Evolutionary conservation across 2,329 filamentous ascomycete species (phyloP).

Genomic region (Calonectria leucothoes): DNA sequence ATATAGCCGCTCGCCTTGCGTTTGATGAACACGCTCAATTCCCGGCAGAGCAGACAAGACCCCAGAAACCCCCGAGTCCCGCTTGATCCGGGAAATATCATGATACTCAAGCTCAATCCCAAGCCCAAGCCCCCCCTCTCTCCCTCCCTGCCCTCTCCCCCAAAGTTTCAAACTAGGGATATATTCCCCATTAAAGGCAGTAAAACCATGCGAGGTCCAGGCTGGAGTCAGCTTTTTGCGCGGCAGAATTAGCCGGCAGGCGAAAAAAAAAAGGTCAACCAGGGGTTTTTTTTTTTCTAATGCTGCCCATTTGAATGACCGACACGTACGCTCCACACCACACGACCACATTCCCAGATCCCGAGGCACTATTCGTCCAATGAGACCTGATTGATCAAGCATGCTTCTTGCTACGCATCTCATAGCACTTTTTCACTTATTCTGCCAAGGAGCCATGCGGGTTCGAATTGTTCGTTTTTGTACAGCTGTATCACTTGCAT

Average conservation of each 20-base stretch:
- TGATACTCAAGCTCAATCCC: not conserved
- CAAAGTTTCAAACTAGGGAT: not conserved
- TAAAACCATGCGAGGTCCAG: not conserved
- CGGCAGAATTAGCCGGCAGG: not conserved
- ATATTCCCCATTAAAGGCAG: not conserved
- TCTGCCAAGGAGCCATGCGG: not conserved
- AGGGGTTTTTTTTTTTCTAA: not conserved
- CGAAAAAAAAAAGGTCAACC: not conserved
- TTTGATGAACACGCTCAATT: too few species aligned
- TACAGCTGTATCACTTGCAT: slow-evolving; percentile 39
- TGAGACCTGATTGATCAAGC: not conserved
- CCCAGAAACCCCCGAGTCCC: not conserved
- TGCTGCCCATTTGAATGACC: not conserved
- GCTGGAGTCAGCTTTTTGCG: not conserved
- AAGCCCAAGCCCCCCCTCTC: not conserved
- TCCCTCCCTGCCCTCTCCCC: not conserved
- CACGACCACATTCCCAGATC: not conserved
- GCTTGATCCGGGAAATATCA: not conserved
- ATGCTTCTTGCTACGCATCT: not conserved
- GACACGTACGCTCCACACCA: not conserved
- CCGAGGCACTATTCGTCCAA: not conserved
- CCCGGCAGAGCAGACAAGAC: not conserved
- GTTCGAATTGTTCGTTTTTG: slow-evolving; percentile 27
- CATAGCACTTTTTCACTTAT: not conserved
- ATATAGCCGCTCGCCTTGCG: not conserved